Evolutionary conservation across 148 eudicot genomes (phyloP), one percentile per base, ranked within the genome.

Genomic region (Camellia granthamiana): DNA sequence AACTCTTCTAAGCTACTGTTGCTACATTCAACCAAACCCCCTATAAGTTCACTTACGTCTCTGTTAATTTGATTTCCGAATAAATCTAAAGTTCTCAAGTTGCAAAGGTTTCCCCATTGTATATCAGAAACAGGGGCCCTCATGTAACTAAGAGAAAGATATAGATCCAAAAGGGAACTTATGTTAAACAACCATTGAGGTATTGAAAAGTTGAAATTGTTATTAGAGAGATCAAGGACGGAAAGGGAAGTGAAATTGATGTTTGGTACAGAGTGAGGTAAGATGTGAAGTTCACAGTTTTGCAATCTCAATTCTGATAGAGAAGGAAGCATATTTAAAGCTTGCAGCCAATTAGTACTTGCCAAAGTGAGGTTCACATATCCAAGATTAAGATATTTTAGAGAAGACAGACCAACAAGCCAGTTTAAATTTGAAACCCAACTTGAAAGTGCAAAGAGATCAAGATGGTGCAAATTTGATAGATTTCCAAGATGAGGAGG

Each of bases 401-500:
- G 54, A 58, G 78, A 75, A 59, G 66, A 8, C 7, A 75, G 78
- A 75, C 54, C 66, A 44, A 66, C 21, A 43, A 75, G 15, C 78
- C 78, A 75, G 7, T 58, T 75, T 15, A 75, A 75, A 59, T 75
- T 52, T 3, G 61, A 38, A 42, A 47, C 52, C 78, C 78, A 75
- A 30, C 61, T 62, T 2, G 65, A 10, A 23, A 3, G 19, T 30
- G 63, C 44, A 41, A 52, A 21, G 23, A 75, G 67, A 30, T 75
- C 66, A 9, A 75, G 78, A 21, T 75, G 41, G 1, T 60, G 65
- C 66, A 75, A 19, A 62, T 49, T 75, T 14, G 78, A 75, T 58
- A 75, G 67, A 19, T 75, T 75, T 63, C 67, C 78, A 60, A 75
- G 52, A 43, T 75, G 78, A 38, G 67, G 54, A 21, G 78, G 78